Conservation (phyloP, 2,329 filamentous ascomycete species). For the Fusarium drepaniforme region DNA sequence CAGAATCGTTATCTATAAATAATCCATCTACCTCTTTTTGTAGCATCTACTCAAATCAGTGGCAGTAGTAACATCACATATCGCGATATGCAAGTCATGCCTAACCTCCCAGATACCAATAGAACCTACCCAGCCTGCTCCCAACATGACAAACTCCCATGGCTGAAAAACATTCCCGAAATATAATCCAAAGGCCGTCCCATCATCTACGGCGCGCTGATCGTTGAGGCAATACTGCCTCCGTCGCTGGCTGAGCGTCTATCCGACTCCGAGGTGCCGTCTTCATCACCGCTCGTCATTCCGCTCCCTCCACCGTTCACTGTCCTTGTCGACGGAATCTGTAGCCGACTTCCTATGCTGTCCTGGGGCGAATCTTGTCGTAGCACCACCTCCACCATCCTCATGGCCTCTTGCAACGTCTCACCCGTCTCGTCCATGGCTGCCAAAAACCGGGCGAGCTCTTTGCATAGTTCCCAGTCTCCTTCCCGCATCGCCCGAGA, state of each 20-base stretch:
- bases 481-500: slow-evolving; percentile 83
- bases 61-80: neutral
- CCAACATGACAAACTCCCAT: slow-evolving; percentile 26
- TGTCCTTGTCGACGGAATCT: slow-evolving; percentile 46
- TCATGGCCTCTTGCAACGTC: slow-evolving; percentile 80
- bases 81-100: slow-evolving; percentile 7
- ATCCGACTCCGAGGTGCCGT: slow-evolving; percentile 52
- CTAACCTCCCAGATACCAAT: slow-evolving; percentile 9
- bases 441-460: slow-evolving; percentile 93
- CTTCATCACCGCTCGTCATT: slow-evolving; percentile 48
- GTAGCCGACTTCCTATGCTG: slow-evolving; percentile 46
- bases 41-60: neutral
- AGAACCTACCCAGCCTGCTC: slow-evolving; percentile 11
- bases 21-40: slow-evolving; percentile 10
- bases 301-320: slow-evolving; percentile 48
- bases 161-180: slow-evolving; percentile 15
- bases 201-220: slow-evolving; percentile 41
- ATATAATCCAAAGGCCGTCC: slow-evolving; percentile 11
- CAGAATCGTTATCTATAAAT: slow-evolving; percentile 3
- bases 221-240: slow-evolving; percentile 52
- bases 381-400: slow-evolving; percentile 63
- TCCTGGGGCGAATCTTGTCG: slow-evolving; percentile 47
- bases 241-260: slow-evolving; percentile 52
- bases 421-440: slow-evolving; percentile 90
- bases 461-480: slow-evolving; percentile 96